Base-by-base conservation (phyloP, 306 rosid species). In the Astragalus membranaceus region DNA sequence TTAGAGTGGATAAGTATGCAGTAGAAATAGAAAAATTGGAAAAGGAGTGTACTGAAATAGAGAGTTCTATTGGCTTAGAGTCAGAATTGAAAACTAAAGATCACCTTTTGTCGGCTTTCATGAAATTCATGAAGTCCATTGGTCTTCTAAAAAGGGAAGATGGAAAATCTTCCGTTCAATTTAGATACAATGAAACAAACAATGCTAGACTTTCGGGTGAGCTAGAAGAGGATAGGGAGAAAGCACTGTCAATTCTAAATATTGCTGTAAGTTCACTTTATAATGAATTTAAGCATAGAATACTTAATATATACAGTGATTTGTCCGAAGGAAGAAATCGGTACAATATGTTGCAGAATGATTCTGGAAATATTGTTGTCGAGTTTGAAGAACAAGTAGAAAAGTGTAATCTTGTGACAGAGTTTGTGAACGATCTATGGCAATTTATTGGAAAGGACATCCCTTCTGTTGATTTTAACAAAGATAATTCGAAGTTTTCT, bases 301-400 rank as follows among this genome's bases (percentile, higher is more conserved):
- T 86, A 58, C 85, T 72, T 8, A 67, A 83, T 77, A 79, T 78
- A 66, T 78, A 76, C 17, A 78, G 81, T 69, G 81, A 77, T 75
- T 69, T 72, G 36, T 69, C 75, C 3, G 84, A 65, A 66, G 85
- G 76, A 75, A 84, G 86, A 81, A 70, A 76, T 61, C 77, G 65
- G 64, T 78, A 79, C 64, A 80, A 58, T 50, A 54, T 78, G 70
- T 30, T 83, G 68, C 78, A 65, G 74, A 73, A 56, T 70, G 92
- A 82, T 66, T 83, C 84, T 64, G 88, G 86, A 80, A 74, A 85
- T 75, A 76, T 77, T 80, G 82, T 89, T 83, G 51, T 81, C 43
- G 82, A 64, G 82, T 79, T 92, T 37, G 98, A 90, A 81, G 96
- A 82, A 76, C 96, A 90, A 84, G 89, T 88, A 11, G 98, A 92